phyloP scores from a whole-genome alignment of 768 basidiomycete species.

The Suillus variegatus region DNA sequence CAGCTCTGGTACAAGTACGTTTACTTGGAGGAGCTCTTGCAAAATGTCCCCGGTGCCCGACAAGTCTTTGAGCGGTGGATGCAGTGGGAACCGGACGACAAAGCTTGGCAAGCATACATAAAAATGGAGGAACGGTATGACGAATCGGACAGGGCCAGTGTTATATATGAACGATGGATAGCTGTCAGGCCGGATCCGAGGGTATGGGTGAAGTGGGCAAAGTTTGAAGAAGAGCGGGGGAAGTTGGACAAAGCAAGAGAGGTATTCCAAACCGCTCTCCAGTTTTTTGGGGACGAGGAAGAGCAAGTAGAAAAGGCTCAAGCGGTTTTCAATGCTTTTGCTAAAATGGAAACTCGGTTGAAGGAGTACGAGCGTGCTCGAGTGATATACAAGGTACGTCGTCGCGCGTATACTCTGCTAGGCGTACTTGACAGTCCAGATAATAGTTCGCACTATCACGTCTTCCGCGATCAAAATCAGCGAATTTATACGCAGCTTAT shows the following conservation, averaged over 20 bases:
- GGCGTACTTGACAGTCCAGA: conserved; percentile 4
- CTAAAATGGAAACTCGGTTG: conserved; percentile 94
- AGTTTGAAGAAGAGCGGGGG: conserved; percentile 80
- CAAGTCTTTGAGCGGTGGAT: conserved; percentile 99
- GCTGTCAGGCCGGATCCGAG: conserved; percentile 76
- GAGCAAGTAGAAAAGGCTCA: conserved; percentile 89
- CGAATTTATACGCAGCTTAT: conserved; percentile 84
- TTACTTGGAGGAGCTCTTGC: conserved; percentile 94
- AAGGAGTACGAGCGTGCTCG: conserved; percentile 97
- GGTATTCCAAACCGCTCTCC: conserved; percentile 88
- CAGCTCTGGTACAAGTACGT: conserved; percentile 99
- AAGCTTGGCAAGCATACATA: conserved; percentile 99
- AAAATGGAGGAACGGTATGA: conserved; percentile 95
- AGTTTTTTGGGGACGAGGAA: conserved; percentile 87
- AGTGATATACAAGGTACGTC: conserved; percentile 93
- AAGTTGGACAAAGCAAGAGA: conserved; percentile 74
- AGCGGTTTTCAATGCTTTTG: conserved; percentile 89
- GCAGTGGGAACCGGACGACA: conserved; percentile 99
- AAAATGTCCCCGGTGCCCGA: conserved; percentile 93
- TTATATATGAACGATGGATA: conserved; percentile 91
- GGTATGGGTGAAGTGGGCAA: conserved; percentile 83
- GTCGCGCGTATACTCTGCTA: not conserved
- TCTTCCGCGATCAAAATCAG: conserved; percentile 90
- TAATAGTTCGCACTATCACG: conserved; percentile 90
- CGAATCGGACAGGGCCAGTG: conserved; percentile 88